A percentile compares a stretch with the other conserved stretches of the same genome.
Evolutionary conservation across 2,329 filamentous ascomycete species (phyloP).

Genomic region (Alternaria dauci): DNA sequence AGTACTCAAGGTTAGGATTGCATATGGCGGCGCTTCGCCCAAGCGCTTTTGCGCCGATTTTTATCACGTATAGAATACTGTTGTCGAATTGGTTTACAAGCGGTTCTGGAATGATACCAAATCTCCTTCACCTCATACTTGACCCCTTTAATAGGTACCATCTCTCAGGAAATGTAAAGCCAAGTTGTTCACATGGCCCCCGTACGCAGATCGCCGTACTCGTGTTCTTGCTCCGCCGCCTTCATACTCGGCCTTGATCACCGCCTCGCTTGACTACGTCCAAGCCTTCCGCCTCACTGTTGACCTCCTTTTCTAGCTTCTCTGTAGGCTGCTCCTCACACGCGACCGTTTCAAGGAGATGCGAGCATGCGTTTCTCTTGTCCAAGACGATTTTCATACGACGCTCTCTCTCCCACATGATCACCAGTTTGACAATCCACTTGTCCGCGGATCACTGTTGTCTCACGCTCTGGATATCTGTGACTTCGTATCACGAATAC

Average conservation of each 20-base stretch:
- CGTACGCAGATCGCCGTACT: neutral
- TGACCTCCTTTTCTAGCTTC: neutral
- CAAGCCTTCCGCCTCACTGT: neutral
- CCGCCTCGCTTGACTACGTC: neutral
- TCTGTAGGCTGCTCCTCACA: neutral
- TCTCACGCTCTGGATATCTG: neutral
- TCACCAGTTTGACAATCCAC: neutral
- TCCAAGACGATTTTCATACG: neutral
- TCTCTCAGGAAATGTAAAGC: too few species aligned
- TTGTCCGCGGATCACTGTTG: neutral
- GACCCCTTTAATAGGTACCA: neutral
- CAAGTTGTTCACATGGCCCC: neutral
- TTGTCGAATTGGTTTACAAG: neutral
- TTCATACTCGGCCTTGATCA: neutral
- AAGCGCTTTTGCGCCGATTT: neutral
- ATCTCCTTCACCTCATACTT: neutral
- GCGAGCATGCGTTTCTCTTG: neutral
- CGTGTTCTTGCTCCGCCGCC: neutral
- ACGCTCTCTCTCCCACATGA: neutral
- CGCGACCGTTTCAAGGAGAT: neutral
- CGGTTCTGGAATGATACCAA: constrained; percentile 20
- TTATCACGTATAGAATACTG: neutral
- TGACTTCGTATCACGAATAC: neutral
- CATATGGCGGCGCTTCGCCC: constrained; percentile 22
- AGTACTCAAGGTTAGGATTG: neutral